Conservation (phyloP, 768 basidiomycete species). For the Pisolithus microcarpus region DNA sequence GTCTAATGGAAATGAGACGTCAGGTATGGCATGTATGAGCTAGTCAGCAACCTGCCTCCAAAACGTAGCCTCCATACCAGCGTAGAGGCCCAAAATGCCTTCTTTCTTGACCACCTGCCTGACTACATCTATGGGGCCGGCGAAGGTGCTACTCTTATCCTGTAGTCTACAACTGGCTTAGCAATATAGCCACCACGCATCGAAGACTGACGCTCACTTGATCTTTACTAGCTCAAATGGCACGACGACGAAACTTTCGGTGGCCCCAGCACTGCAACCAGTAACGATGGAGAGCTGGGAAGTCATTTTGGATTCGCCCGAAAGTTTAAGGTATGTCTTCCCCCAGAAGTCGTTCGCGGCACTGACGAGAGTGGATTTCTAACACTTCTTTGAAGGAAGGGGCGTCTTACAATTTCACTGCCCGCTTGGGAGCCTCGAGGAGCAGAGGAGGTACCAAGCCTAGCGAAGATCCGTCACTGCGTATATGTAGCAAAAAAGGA, state of each 20-base stretch:
- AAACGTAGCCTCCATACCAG: slow-evolving; percentile 96
- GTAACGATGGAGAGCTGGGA: slow-evolving; percentile 83
- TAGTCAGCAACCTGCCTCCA: slow-evolving; percentile 63
- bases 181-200: neutral
- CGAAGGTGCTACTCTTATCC: slow-evolving; percentile 86
- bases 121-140: slow-evolving; percentile 88
- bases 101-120: slow-evolving; percentile 69
- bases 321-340: slow-evolving; percentile 53
- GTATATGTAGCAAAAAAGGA: neutral
- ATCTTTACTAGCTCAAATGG: slow-evolving; percentile 96
- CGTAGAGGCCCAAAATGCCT: slow-evolving; percentile 80
- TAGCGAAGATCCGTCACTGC: slow-evolving; percentile 17
- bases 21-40: neutral
- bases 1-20: slow-evolving; percentile 35
- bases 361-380: slow-evolving; percentile 26
- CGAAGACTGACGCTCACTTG: slow-evolving; percentile 33
- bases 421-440: slow-evolving; percentile 96
- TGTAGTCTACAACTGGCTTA: slow-evolving; percentile 51
- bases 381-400: neutral
- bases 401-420: slow-evolving; percentile 77
- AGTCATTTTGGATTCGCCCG: slow-evolving; percentile 81
- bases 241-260: slow-evolving; percentile 91
- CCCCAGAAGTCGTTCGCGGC: slow-evolving; percentile 97
- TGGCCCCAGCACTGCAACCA: slow-evolving; percentile 91
- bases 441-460: slow-evolving; percentile 93